Percentiles rank a stretch among this genome's conserved stretches.
Conservation (phyloP, 106 monocot species). For the Acorus gramineus region DNA sequence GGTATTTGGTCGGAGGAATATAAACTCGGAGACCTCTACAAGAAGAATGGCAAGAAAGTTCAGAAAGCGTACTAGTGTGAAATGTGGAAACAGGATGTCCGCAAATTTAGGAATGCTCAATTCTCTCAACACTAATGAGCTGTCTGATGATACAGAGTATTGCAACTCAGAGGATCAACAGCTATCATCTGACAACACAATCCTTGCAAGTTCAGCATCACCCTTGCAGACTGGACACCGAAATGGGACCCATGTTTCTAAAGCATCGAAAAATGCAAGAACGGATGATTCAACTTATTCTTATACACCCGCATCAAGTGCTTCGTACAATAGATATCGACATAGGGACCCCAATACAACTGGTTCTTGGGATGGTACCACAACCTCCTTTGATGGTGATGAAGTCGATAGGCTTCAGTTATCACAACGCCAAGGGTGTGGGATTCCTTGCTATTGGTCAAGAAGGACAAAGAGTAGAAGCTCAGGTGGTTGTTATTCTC, state of each 20-base stretch:
- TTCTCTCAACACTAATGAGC: conserved; percentile 32
- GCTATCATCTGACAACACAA: conserved; percentile 15
- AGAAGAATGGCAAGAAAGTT: conserved; percentile 32
- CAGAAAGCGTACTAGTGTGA: conserved; percentile 25
- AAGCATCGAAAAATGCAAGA: conserved; percentile 39
- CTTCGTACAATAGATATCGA: conserved; percentile 50
- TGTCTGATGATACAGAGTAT: conserved; percentile 41
- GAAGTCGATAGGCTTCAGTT: conserved; percentile 48
- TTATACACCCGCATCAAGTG: conserved; percentile 71
- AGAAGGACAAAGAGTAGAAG: conserved; percentile 47
- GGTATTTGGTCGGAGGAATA: conserved; percentile 3
- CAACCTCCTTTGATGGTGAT: conserved; percentile 57
- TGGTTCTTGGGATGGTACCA: conserved; percentile 50
- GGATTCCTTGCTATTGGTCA: conserved; percentile 59
- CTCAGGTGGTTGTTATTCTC: conserved; percentile 55
- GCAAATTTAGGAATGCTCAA: conserved; percentile 28
- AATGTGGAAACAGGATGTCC: conserved; percentile 11
- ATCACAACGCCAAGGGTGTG: conserved; percentile 47
- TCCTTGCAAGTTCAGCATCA: conserved; percentile 46
- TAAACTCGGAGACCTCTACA: conserved; percentile 9
- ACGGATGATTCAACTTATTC: conserved; percentile 68
- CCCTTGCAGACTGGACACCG: conserved; percentile 58
- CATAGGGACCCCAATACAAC: conserved; percentile 29
- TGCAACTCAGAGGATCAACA: conserved; percentile 37
- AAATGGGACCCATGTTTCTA: conserved; percentile 54